Conservation (phyloP, 2,329 filamentous ascomycete genomes). For the Paraphaeosphaeria minitans region DNA sequence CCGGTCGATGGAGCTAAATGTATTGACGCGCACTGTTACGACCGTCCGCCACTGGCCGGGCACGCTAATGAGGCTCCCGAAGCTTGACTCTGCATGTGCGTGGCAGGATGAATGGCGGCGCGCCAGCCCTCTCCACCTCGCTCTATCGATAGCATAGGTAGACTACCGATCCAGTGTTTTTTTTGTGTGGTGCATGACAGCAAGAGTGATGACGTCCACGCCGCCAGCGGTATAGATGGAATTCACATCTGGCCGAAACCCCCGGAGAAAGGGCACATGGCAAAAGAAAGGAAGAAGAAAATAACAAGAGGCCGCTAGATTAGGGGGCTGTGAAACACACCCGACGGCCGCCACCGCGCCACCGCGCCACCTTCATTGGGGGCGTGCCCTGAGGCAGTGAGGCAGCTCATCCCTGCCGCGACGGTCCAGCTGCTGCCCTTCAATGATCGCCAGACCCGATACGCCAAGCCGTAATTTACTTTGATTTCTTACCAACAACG, state of each 20-base stretch:
- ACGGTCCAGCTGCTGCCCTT: conserved; percentile 3
- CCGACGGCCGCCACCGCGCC: conserved; percentile 3
- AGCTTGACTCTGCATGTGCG: background rate
- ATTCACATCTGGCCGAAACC: no score
- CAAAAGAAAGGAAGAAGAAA: background rate
- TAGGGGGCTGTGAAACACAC: conserved; percentile 2
- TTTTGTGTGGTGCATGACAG: no score
- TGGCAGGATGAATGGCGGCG: background rate
- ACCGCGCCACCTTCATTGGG: conserved; percentile 3
- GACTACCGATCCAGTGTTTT: background rate
- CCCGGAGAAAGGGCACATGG: background rate
- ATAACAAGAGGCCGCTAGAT: conserved; percentile 3
- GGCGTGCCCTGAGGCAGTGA: background rate
- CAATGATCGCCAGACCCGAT: conserved; percentile 7
- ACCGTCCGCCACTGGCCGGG: background rate
- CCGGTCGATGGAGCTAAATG: background rate
- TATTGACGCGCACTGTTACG: conserved; percentile 6
- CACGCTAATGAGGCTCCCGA: background rate
- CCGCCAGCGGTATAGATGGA: no score
- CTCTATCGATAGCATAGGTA: conserved; percentile 3
- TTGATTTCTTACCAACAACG: conserved; percentile 9
- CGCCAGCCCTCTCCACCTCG: background rate
- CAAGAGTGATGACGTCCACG: background rate
- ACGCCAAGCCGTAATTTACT: conserved; percentile 14
- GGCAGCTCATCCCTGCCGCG: background rate